A percentile compares a stretch with the other conserved stretches of the same genome.
These are phyloP conservation scores for Scheffersomyces ergatensis DNA, from an alignment of 805 yeast species.

Conservation along the genomic window DNA sequence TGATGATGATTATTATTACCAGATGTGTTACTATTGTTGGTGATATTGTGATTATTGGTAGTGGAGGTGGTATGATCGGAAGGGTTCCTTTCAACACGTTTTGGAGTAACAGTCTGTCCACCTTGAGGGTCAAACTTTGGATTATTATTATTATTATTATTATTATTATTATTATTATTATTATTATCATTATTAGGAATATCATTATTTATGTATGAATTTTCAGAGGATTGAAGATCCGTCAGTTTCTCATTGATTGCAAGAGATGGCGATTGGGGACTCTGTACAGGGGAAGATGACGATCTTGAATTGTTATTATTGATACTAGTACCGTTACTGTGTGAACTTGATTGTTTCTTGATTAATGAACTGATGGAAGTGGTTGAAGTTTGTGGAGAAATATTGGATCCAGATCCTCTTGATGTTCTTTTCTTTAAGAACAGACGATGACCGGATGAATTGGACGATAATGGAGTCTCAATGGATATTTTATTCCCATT, in stretches of 20 bases:
- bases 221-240: background rate
- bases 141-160: background rate
- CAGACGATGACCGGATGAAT: constrained; percentile 18
- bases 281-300: background rate
- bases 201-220: background rate
- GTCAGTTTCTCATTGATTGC: background rate
- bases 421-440: constrained; percentile 11
- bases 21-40: too few relatives aligned
- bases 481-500: too few relatives aligned
- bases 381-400: background rate
- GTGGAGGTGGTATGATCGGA: background rate
- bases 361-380: background rate
- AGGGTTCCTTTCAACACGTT: background rate
- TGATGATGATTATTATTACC: constrained; percentile 5
- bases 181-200: background rate
- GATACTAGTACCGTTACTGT: too few relatives aligned
- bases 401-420: background rate
- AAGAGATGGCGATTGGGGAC: background rate
- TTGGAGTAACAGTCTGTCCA: background rate
- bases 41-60: background rate
- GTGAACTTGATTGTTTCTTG: background rate
- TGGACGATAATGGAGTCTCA: background rate
- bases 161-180: background rate
- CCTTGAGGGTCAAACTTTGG: background rate
- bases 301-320: too few relatives aligned